Evolutionary conservation across 2,329 filamentous ascomycete genomes (phyloP), one percentile per base, ranked within the genome.

Genomic region (Gaeumannomyces tritici): DNA sequence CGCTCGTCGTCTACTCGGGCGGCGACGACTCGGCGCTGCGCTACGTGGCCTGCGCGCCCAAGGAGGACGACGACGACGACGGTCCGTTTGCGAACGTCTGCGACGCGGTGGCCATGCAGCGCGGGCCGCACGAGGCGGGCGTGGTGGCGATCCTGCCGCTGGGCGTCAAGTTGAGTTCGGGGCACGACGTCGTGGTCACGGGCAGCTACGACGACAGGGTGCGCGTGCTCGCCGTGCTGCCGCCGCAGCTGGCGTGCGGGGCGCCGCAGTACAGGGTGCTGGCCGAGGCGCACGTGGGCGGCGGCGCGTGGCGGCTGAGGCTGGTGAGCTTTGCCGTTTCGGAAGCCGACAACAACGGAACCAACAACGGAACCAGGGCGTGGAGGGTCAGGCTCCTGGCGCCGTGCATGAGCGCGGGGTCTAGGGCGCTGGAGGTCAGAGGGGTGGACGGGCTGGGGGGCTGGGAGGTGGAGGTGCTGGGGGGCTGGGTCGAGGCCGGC

Each of bases 371-470:
- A n/a, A 28, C 42, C 21, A 35, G 21, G 18, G 8, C 21, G 6
- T 74, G 71, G 62, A 64, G 35, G 6, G 66, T 71, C 59, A 72
- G 80, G 57, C 75, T 96, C n/a, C 77, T 97, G 55, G 93, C 88
- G 21, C 96, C 91, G 57, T 97, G 95, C 71, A 98, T 98, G 93
- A 89, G 97, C 76, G 91, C 89, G 2, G 95, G 95, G 0, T 81
- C 85, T 12, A 83, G 88, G 62, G 75, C 98, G n/a, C 69, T 89
- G 8, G 75, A 79, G 54, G 69, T 85, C 24, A 26, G 42, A 13
- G 64, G 67, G 12, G 71, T 75, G 31, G 70, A 72, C 1, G 68
- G 74, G 1, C 73, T 65, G 64, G 75, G 62, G 65, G 31, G 31
- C 31, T 91, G 88, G 83, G 70, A 69, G 1, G 87, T 95, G 63